Base-by-base conservation (phyloP, 305 asterid genomes). In the Solanum hybrid region DNA sequence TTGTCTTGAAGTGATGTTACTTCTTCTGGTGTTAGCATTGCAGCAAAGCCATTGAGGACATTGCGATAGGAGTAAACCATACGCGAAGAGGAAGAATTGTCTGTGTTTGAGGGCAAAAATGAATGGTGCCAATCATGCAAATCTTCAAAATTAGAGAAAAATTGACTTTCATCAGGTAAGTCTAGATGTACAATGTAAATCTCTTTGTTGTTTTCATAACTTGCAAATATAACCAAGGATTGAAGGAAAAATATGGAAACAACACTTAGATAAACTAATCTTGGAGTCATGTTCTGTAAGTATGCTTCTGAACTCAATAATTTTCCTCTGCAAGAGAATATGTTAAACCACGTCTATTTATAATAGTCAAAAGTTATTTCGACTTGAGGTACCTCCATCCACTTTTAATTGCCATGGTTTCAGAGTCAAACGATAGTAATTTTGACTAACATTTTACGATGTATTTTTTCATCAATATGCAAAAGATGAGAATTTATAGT, bases 21-120 rank as follows among this genome's bases (percentile, higher is more conserved):
- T 86, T 95, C 95, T 4, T 91, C 91, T 0, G 90, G 86, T 15
- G 93, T 90, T 78, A 94, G 71, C 69, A 86, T 88, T 26, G 95
- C 93, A 2, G 84, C 84, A 77, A 77, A 77, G 8, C 84, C 84
- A 34, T 77, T 34, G n/a, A 77, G 26, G 84, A 77, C 84, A 24
- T 77, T 34, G 51, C 51, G 84, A 19, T 77, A 77, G 13, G 84
- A 77, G 84, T 77, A 77, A 77, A 77, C 84, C 45, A 77, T 77
- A 35, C 10, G 82, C n/a, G 29, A 77, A 10, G 84, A 77, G 51
- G 84, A 19, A 32, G 84, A 77, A 8, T 9, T 19, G 29, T 34
- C 84, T 10, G 69, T 40, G 86, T 80, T 80, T 80, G 86, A 40
- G 36, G 86, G 86, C 69, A 80, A 80, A 80, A 40, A 80, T 40